These are phyloP conservation scores for Trametes sp. DNA, from an alignment of 1,284 basidiomycete species.

Conservation along the genomic window DNA sequence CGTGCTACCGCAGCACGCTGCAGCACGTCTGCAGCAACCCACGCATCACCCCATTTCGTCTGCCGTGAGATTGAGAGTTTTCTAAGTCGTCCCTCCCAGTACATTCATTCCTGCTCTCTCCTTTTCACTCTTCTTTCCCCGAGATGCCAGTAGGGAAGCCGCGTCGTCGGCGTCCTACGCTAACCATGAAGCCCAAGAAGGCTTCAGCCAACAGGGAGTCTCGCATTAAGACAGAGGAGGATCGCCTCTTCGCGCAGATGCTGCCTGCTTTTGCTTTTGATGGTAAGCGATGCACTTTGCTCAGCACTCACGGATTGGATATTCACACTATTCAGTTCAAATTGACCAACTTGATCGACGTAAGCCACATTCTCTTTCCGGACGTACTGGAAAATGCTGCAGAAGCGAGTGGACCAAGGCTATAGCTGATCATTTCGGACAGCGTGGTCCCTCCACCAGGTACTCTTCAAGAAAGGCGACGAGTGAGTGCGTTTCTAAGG, in stretches of 20 bases:
- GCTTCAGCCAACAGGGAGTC: background rate
- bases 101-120: background rate
- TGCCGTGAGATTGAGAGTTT: background rate
- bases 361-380: background rate
- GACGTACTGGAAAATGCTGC: no score
- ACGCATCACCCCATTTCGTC: background rate
- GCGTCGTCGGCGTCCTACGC: background rate
- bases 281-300: no score
- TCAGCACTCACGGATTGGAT: no score
- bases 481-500: conserved; percentile 10
- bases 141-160: background rate
- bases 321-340: no score
- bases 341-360: background rate
- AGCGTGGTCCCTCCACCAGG: background rate
- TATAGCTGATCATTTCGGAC: background rate
- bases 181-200: conserved; percentile 14
- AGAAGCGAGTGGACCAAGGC: no score
- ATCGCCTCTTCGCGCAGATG: conserved; percentile 4
- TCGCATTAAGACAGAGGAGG: conserved; percentile 4
- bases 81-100: background rate
- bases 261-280: conserved; percentile 1
- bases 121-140: background rate
- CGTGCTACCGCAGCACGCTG: conserved; percentile 16
- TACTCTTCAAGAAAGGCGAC: conserved; percentile 17
- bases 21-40: background rate